Base-by-base conservation (phyloP, 805 yeast species). In the Scheffersomyces stipitis region DNA sequence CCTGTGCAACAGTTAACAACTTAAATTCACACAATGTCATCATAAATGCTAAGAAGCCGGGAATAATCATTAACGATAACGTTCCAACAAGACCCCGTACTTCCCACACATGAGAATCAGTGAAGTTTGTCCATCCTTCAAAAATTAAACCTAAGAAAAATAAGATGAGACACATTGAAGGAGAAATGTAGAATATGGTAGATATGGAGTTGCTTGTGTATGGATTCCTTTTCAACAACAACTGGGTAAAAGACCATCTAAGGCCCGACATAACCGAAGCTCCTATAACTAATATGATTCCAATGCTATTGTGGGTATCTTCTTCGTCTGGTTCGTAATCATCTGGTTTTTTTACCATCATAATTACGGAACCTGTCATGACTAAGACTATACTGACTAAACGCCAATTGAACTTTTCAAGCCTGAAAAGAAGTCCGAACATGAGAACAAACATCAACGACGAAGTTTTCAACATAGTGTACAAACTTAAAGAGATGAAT, bases 221-320 rank as follows among this genome's bases (percentile, higher is more conserved):
- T 18, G 68, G 70, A 45, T 80, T 80, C 30, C 67, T 72, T 46
- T 76, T 83, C 33, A 93, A 65, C 24, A 91, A 71, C 15, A 93
- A 59, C 55, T 93, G 98, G 1, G 98, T 89, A 43, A 90, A 76
- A 1, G 96, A 91, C 99, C 99, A 93, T 45, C 99, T 75, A 34
- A 93, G 66, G 0, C 99, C 99, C 12, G 93, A 82, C 64, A 88
- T 75, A 56, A 84, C 74, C 2, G 95, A 79, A 3, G 96, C 90
- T 2, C 76, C 64, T 18, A 93, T 63, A 1, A 91, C 97, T 18
- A 89, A 64, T 2, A 79, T 36, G 15, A 88, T 79, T 2, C 99
- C 98, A 2, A 82, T 9, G 26, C 44, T 53, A 38, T 39, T 61
- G 40, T 41, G 38, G 33, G 45, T 48, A 8, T 48, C 41, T 18